Evolutionary conservation across 805 yeast genomes (phyloP).

Genomic region (Saccharomycopsis lassenensis): DNA sequence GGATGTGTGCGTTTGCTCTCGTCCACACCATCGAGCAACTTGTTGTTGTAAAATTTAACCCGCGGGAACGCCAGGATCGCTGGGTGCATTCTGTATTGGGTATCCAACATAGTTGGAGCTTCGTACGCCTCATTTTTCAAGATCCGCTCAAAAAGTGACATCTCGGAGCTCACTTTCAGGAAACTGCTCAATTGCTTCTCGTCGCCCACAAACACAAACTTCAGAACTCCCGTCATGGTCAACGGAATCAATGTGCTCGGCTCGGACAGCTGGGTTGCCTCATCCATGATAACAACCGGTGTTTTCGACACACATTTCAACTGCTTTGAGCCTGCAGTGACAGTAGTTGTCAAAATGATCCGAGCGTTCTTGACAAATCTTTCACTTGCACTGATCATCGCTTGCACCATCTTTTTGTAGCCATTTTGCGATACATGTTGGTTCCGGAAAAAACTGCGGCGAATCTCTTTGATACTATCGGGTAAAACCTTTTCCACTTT

Average conservation of each 20-base stretch:
- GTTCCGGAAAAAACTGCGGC: slow-evolving; percentile 34
- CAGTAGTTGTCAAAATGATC: slow-evolving; percentile 63
- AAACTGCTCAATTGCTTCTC: slow-evolving; percentile 66
- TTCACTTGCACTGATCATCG: slow-evolving; percentile 34
- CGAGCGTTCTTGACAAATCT: slow-evolving; percentile 51
- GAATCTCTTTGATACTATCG: slow-evolving; percentile 30
- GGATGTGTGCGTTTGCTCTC: slow-evolving; percentile 36
- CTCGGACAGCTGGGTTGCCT: slow-evolving; percentile 68
- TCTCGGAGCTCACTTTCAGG: slow-evolving; percentile 55
- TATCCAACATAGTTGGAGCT: slow-evolving; percentile 57
- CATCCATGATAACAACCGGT: slow-evolving; percentile 71
- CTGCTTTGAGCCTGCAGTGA: slow-evolving; percentile 59
- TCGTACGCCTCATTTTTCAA: slow-evolving; percentile 48
- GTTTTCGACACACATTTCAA: slow-evolving; percentile 41
- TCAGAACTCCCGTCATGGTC: slow-evolving; percentile 55
- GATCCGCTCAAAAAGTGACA: slow-evolving; percentile 60
- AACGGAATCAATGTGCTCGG: slow-evolving; percentile 62
- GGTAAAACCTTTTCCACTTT: slow-evolving; percentile 43
- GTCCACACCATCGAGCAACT: slow-evolving; percentile 48
- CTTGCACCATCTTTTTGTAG: slow-evolving; percentile 39
- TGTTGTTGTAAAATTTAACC: slow-evolving; percentile 37
- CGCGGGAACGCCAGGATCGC: slow-evolving; percentile 49
- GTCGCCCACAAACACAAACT: slow-evolving; percentile 65
- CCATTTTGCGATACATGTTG: slow-evolving; percentile 34
- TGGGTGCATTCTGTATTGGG: slow-evolving; percentile 63